phyloP scores from a whole-genome alignment of 257 asterid genomes.

The Gardenia jasminoides region DNA sequence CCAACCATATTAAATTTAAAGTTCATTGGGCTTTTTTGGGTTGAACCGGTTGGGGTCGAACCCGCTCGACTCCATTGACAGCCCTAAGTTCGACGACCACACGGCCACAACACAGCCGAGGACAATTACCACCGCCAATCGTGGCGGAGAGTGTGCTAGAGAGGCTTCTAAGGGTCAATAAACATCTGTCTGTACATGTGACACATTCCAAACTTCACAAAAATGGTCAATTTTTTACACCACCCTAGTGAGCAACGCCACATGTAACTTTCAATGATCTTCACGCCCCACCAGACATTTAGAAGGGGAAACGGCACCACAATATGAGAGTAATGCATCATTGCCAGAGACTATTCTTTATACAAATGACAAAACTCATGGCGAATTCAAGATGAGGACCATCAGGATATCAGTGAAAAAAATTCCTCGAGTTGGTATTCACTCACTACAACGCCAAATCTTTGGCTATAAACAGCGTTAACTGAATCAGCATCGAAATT shows the following conservation, averaged over 20 bases:
- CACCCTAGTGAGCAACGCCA: conserved; percentile 97
- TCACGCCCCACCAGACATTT: neutral
- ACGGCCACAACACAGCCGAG: neutral
- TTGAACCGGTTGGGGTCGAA: too few species aligned
- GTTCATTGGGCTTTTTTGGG: too few species aligned
- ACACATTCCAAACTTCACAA: conserved; percentile 45
- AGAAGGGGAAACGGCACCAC: neutral
- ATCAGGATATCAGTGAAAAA: conserved; percentile 49
- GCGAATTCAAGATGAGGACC: neutral
- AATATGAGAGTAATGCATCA: neutral
- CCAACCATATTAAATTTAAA: too few species aligned
- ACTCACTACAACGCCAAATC: conserved; percentile 61
- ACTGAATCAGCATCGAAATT: conserved; percentile 43
- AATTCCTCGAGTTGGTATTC: conserved; percentile 60
- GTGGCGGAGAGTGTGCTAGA: conserved; percentile 50
- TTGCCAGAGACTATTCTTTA: neutral
- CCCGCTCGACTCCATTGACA: too few species aligned
- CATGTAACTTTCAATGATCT: conserved; percentile 21
- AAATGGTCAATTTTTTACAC: conserved; percentile 71
- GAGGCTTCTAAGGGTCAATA: conserved; percentile 66
- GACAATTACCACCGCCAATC: conserved; percentile 24
- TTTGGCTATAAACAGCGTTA: conserved; percentile 35
- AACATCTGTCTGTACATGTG: conserved; percentile 81
- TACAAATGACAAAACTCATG: neutral
- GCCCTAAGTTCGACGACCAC: too few species aligned